Base-by-base conservation (phyloP, 768 basidiomycete genomes). In the Kwoniella pini region DNA sequence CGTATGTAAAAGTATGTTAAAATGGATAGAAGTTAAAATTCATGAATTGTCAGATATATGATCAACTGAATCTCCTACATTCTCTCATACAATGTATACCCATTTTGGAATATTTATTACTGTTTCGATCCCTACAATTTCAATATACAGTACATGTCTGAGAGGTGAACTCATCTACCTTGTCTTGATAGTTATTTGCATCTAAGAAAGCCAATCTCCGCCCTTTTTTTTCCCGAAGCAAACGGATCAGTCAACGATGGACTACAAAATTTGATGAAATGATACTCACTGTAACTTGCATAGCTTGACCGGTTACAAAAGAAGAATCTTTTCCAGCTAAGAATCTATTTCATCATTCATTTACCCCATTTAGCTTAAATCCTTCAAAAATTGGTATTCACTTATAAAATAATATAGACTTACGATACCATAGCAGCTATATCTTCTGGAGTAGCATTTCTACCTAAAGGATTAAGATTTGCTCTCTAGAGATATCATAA, bases 231-330 rank as follows among this genome's bases (percentile, higher is more conserved):
- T 53, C 11, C 36, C 27, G 33, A 36, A 36, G n/a, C n/a, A n/a
- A n/a, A n/a, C n/a, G n/a, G n/a, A n/a, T n/a, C n/a, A n/a, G n/a
- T n/a, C n/a, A 21, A 36, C 30, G 21, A n/a, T 21, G 4, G 33
- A 21, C 19, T n/a, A 31, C 22, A 26, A n/a, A n/a, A n/a, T n/a
- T 27, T 6, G n/a, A 33, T 21, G 49, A 51, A 27, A 7, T 36
- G 11, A 17, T 9, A 56, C 54, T 45, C 42, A 56, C 54, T 19
- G 54, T 56, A 24, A 56, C 54, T 31, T 56, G 54, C 54, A 56
- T 56, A 5, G 54, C 54, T 31, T 56, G 54, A 31, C 54, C 54
- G 5, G 54, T 36, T 2, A 56, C 54, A 21, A 56, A 56, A 19
- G 17, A 21, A 5, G 54, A 13, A 26, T 56, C 54, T 31, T 56